These are phyloP conservation scores for Botrytis elliptica DNA, from an alignment of 2,329 filamentous ascomycete genomes.

Conservation along the genomic window DNA sequence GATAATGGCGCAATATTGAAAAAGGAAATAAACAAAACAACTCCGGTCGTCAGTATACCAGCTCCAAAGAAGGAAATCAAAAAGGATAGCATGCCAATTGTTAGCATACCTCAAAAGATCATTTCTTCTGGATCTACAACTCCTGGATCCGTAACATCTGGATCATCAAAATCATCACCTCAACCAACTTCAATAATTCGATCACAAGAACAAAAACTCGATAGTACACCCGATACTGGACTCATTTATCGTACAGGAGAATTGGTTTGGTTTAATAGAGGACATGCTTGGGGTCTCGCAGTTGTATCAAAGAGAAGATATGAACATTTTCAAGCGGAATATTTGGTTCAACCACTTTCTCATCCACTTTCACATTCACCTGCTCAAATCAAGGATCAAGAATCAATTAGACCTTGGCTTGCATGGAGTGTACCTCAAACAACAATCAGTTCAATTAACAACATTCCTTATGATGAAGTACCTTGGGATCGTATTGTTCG, in stretches of 20 bases:
- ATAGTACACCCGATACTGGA: conserved; percentile 45
- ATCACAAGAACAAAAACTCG: conserved; percentile 48
- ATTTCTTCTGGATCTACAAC: not conserved
- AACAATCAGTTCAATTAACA: conserved; percentile 46
- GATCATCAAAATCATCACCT: conserved; percentile 21
- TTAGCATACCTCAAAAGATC: conserved; percentile 10
- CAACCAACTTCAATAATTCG: conserved; percentile 18
- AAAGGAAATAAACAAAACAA: conserved; percentile 24
- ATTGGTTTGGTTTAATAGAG: conserved; percentile 55
- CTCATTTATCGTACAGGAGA: conserved; percentile 56
- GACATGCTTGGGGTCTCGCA: conserved; percentile 53
- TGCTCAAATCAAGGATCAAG: conserved; percentile 45
- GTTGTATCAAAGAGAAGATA: conserved; percentile 49
- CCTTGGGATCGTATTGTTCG: conserved; percentile 49
- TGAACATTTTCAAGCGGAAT: conserved; percentile 40
- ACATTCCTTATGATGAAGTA: conserved; percentile 47
- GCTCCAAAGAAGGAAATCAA: conserved; percentile 26
- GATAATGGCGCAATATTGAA: conserved; percentile 22
- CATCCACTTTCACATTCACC: conserved; percentile 44
- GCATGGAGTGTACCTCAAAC: conserved; percentile 56
- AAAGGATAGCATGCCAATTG: not conserved
- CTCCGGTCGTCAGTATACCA: conserved; percentile 5
- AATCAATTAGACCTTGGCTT: conserved; percentile 54
- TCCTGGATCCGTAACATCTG: not conserved
- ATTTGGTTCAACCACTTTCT: conserved; percentile 50